Percentiles rank a stretch among this genome's conserved stretches.
These are phyloP conservation scores for Candolleomyces eurysporus DNA, from an alignment of 768 basidiomycete species.

Conservation along the genomic window DNA sequence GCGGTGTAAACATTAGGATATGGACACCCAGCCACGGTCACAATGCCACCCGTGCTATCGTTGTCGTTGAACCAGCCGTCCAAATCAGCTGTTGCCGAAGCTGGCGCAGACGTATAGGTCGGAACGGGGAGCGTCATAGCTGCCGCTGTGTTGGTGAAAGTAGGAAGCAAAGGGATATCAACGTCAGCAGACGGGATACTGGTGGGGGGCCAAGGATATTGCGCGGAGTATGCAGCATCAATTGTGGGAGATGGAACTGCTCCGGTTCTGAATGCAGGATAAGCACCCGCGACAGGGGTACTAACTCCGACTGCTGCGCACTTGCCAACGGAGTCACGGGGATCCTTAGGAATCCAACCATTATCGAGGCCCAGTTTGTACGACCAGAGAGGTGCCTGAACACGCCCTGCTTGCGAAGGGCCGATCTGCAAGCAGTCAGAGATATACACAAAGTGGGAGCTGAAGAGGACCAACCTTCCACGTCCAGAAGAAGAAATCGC, in stretches of 20 bases:
- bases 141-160: conserved; percentile 59
- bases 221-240: conserved; percentile 30
- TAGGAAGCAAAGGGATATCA: conserved; percentile 43
- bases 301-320: conserved; percentile 50
- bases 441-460: conserved; percentile 26
- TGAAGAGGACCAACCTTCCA: conserved; percentile 58
- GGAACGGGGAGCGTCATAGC: conserved; percentile 44
- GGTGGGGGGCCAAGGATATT: conserved; percentile 55
- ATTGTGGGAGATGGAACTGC: conserved; percentile 47
- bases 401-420: conserved; percentile 43
- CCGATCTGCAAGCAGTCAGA: conserved; percentile 21
- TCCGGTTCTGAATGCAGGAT: conserved; percentile 58
- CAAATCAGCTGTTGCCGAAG: conserved; percentile 31
- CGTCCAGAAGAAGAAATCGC: conserved; percentile 48
- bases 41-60: conserved; percentile 39
- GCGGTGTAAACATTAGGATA: conserved; percentile 39
- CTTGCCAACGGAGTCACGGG: conserved; percentile 56
- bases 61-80: conserved; percentile 45
- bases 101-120: conserved; percentile 28
- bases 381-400: conserved; percentile 40
- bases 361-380: conserved; percentile 51
- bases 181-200: conserved; percentile 40
- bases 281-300: conserved; percentile 35
- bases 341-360: conserved; percentile 79
- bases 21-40: conserved; percentile 41